Evolutionary conservation across 495 filamentous ascomycete species (phyloP).

Genomic region (Xylona heveae): DNA sequence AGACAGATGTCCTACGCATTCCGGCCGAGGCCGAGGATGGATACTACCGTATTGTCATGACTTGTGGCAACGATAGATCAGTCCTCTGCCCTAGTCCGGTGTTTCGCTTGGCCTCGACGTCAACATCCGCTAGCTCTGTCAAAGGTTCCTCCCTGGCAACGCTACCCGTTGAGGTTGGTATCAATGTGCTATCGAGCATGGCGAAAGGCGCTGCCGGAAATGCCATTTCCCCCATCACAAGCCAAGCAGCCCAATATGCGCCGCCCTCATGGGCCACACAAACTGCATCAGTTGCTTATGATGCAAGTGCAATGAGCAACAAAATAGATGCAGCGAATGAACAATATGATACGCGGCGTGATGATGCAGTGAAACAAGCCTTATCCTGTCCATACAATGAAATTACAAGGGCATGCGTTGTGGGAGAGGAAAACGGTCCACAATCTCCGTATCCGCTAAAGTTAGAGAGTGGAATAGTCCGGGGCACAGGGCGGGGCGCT

Average conservation of each 20-base stretch:
- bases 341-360: slow-evolving; percentile 9
- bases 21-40: slow-evolving; percentile 40
- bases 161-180: slow-evolving; percentile 39
- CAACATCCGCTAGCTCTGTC: slow-evolving; percentile 31
- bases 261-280: slow-evolving; percentile 2
- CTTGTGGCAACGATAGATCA: slow-evolving; percentile 21
- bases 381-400: slow-evolving; percentile 5
- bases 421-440: slow-evolving; percentile 26
- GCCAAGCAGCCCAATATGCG: not conserved
- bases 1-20: slow-evolving; percentile 40
- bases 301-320: slow-evolving; percentile 16
- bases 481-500: slow-evolving; percentile 13
- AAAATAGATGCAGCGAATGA: slow-evolving; percentile 14
- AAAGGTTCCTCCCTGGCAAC: slow-evolving; percentile 42
- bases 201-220: slow-evolving; percentile 9
- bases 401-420: slow-evolving; percentile 5
- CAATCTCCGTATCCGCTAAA: slow-evolving; percentile 33
- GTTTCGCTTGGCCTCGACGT: slow-evolving; percentile 41
- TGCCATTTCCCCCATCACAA: not conserved
- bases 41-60: slow-evolving; percentile 43
- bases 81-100: slow-evolving; percentile 39
- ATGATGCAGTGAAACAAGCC: slow-evolving; percentile 6
- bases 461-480: slow-evolving; percentile 23
- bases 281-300: slow-evolving; percentile 21
- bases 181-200: slow-evolving; percentile 27